These are phyloP conservation scores for Gyromitra esculenta DNA, from an alignment of 2,329 filamentous ascomycete species.

Conservation along the genomic window DNA sequence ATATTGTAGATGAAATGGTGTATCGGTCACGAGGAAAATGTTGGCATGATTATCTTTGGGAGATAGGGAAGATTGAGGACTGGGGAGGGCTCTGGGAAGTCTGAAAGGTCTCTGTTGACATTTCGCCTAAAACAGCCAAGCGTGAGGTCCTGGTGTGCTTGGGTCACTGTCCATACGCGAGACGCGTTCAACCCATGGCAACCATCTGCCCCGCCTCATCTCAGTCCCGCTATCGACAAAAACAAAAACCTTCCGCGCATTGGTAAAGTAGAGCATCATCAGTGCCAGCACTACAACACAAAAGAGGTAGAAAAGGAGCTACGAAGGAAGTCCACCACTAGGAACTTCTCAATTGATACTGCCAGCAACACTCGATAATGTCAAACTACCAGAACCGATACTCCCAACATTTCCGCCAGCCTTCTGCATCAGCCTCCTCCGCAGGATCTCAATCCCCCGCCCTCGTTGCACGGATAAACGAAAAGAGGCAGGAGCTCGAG, in stretches of 20 bases:
- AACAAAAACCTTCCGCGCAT: constrained; percentile 4
- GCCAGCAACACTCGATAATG: constrained; percentile 21
- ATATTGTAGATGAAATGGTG: constrained; percentile 58
- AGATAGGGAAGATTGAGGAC: constrained; percentile 13
- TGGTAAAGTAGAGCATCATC: neutral
- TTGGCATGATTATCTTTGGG: constrained; percentile 23
- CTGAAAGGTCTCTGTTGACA: constrained; percentile 45
- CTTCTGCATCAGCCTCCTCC: constrained; percentile 64
- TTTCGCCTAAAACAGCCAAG: constrained; percentile 53
- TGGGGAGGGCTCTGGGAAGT: constrained; percentile 6
- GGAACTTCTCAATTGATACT: too few relatives aligned
- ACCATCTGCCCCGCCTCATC: constrained; percentile 43
- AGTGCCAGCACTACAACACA: neutral
- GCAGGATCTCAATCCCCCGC: constrained; percentile 69
- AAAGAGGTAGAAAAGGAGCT: neutral
- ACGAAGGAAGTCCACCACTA: neutral
- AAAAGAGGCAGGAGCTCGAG: constrained; percentile 85
- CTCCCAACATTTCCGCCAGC: constrained; percentile 74
- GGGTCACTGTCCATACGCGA: constrained; percentile 25
- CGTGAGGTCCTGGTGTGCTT: constrained; percentile 24
- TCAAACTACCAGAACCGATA: constrained; percentile 67
- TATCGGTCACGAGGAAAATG: constrained; percentile 35
- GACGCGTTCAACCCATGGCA: constrained; percentile 42
- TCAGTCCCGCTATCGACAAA: neutral
- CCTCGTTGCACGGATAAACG: constrained; percentile 78